These are phyloP conservation scores for Corymbia maculata DNA, from an alignment of 345 rosid species.

Conservation along the genomic window DNA sequence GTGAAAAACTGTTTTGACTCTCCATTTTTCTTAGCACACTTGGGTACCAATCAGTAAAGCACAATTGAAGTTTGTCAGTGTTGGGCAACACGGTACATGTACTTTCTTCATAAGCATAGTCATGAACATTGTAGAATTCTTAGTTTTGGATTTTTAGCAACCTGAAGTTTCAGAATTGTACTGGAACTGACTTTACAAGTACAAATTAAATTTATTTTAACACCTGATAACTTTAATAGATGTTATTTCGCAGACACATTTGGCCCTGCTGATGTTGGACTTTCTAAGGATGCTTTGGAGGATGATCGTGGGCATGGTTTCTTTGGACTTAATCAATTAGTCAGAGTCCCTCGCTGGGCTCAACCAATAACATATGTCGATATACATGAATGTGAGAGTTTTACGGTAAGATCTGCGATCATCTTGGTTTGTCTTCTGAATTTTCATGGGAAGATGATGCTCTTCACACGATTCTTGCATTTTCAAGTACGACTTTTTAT, in stretches of 20 bases:
- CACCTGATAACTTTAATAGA: neutral
- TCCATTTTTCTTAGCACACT: neutral
- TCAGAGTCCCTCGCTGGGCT: constrained; percentile 68
- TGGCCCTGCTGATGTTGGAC: constrained; percentile 76
- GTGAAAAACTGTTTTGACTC: neutral
- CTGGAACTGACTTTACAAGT: neutral
- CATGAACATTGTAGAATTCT: neutral
- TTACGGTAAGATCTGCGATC: constrained; percentile 39
- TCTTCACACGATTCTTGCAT: neutral
- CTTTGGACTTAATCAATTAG: constrained; percentile 37
- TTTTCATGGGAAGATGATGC: neutral
- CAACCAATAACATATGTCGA: constrained; percentile 86
- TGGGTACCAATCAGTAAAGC: neutral
- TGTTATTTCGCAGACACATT: constrained; percentile 45
- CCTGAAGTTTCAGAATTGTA: neutral
- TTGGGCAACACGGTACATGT: neutral
- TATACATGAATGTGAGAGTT: constrained; percentile 53
- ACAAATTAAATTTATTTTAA: neutral
- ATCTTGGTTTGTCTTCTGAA: neutral
- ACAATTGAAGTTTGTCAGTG: neutral
- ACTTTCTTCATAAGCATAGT: neutral
- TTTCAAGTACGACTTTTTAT: neutral
- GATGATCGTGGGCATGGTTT: constrained; percentile 86
- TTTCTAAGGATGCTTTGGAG: constrained; percentile 52
- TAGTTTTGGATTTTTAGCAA: neutral